These are phyloP conservation scores for Tetracladium maxilliforme DNA, from an alignment of 2,329 filamentous ascomycete species.

Conservation along the genomic window DNA sequence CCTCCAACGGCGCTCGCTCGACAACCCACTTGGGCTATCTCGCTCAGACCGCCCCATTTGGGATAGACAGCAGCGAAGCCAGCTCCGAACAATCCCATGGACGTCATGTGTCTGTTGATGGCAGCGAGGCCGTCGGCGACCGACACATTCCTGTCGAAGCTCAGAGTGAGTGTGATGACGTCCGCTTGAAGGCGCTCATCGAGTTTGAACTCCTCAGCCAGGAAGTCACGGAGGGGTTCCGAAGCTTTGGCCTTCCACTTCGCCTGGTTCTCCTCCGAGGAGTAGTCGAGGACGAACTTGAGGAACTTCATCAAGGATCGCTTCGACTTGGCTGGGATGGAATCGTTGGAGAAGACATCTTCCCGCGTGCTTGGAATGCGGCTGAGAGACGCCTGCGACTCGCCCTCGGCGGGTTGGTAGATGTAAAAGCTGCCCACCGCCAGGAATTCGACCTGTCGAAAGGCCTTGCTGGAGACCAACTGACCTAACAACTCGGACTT, in stretches of 20 bases:
- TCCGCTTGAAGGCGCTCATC: constrained; percentile 52
- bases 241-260: constrained; percentile 45
- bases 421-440: constrained; percentile 91
- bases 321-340: constrained; percentile 68
- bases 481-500: constrained; percentile 63
- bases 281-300: constrained; percentile 67
- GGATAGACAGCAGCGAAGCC: constrained; percentile 83
- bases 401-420: constrained; percentile 20
- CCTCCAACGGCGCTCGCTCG: constrained; percentile 85
- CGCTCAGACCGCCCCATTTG: constrained; percentile 83
- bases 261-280: constrained; percentile 42
- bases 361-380: constrained; percentile 82
- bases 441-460: constrained; percentile 82
- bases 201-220: constrained; percentile 48
- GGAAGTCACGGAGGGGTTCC: constrained; percentile 40
- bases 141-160: constrained; percentile 43
- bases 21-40: constrained; percentile 84
- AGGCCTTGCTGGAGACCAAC: constrained; percentile 80
- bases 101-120: constrained; percentile 68
- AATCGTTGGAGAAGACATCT: constrained; percentile 71
- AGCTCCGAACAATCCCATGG: constrained; percentile 75
- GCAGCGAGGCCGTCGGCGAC: constrained; percentile 53
- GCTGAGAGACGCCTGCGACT: constrained; percentile 24
- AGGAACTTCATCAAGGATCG: constrained; percentile 85
- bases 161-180: constrained; percentile 59